Conservation (phyloP, 345 rosid species). For the Pistacia vera region DNA sequence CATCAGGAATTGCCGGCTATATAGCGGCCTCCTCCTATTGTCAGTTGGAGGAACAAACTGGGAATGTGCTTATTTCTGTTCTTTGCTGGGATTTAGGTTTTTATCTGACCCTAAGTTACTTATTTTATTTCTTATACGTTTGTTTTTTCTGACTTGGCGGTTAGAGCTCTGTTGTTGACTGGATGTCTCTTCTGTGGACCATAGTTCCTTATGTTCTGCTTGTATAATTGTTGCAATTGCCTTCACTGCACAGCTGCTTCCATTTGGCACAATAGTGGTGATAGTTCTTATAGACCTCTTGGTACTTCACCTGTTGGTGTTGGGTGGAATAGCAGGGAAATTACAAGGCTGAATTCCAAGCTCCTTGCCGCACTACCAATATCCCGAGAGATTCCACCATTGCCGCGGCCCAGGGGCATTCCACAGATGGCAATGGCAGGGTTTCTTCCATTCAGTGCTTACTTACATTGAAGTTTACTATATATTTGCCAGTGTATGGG, state of each 20-base stretch:
- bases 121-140: neutral
- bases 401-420: conserved; percentile 52
- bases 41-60: conserved; percentile 61
- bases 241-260: conserved; percentile 60
- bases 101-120: neutral
- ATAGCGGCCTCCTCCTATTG: conserved; percentile 51
- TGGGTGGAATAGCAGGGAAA: conserved; percentile 64
- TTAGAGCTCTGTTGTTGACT: conserved; percentile 49
- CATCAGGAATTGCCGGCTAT: conserved; percentile 63
- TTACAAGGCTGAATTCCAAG: conserved; percentile 64
- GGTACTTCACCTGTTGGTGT: conserved; percentile 54
- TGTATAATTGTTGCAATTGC: conserved; percentile 54
- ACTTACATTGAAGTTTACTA: conserved; percentile 59
- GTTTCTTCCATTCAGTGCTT: conserved; percentile 60
- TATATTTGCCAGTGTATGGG: conserved; percentile 63
- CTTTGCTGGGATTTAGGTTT: neutral
- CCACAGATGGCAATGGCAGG: conserved; percentile 75
- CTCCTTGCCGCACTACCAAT: conserved; percentile 73
- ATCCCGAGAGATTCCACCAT: no score
- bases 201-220: conserved; percentile 53
- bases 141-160: conserved; percentile 27
- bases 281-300: conserved; percentile 54
- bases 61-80: conserved; percentile 25
- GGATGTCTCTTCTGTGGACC: conserved; percentile 63
- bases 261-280: conserved; percentile 56